Evolutionary conservation across 768 basidiomycete species (phyloP), one percentile per base, ranked within the genome.

Genomic region (Botryobasidium botryosum): DNA sequence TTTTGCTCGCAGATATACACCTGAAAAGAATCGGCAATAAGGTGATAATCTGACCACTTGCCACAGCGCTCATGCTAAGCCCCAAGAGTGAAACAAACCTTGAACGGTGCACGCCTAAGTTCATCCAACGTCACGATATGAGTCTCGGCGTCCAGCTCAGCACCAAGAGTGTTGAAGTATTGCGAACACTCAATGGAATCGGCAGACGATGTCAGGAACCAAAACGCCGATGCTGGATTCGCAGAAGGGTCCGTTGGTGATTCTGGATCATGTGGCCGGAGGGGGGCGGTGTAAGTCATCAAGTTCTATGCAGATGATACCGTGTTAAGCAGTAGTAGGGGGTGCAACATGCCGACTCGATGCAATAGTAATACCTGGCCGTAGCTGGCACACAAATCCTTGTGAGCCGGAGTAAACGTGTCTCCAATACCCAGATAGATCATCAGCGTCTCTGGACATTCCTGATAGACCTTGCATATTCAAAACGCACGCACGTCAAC

Each of bases 321-420:
- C n/a, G n/a, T n/a, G n/a, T n/a, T n/a, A n/a, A n/a, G n/a, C n/a
- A n/a, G n/a, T n/a, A n/a, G n/a, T n/a, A n/a, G n/a, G n/a, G n/a
- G n/a, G n/a, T n/a, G n/a, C n/a, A n/a, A n/a, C n/a, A n/a, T n/a
- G n/a, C n/a, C n/a, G n/a, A n/a, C n/a, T n/a, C n/a, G n/a, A n/a
- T n/a, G n/a, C n/a, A n/a, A n/a, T n/a, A n/a, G n/a, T n/a, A n/a
- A n/a, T n/a, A n/a, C n/a, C 44, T 87, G 84, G 7, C 85, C 84
- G 5, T 79, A 77, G 3, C 82, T 85, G 1, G 72, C 82, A 53
- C 84, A 88, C 0, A 78, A 68, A 59, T 88, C 84, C 56, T 86
- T 87, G 56, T 88, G 85, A 46, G 73, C 79, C 1, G 84, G 77
- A 0, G 85, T 88, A 57, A 74, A 85, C 0, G 85, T 87, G 50